Evolutionary conservation across 108 stramenopile genomes (phyloP), one percentile per base, ranked within the genome.

Genomic region (Nitzschia inconspicua): DNA sequence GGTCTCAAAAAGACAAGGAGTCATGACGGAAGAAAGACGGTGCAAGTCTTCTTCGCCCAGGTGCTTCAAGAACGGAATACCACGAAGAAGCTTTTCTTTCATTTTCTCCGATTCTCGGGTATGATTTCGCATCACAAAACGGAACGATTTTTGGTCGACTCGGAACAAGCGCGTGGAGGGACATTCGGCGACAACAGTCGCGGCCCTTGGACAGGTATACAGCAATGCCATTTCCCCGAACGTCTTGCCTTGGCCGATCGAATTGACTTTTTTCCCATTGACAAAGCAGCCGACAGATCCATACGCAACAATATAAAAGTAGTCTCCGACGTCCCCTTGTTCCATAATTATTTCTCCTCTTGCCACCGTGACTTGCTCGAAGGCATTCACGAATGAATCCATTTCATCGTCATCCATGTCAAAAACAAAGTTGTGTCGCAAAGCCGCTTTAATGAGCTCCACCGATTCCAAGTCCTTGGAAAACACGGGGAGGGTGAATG

Each of bases 161-260:
- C 65, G 50, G 54, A 62, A 83, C 24, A 81, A 47, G 22, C 4
- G 27, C 26, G 44, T 28, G n/a, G 36, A 7, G 3, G 26, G 35
- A 14, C 22, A 47, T n/a, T 36, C 40, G 16, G 54, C 85, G 47
- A 85, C 66, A 50, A 86, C 83, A 23, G 86, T 80, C 27, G 95
- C 95, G n/a, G 92, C 91, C 34, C 95, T 64, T 1, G 95, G 91
- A 30, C 78, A 76, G 57, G 85, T 88, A 75, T 95, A 95, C 68
- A 95, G 70, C 31, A 95, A 69, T 10, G 95, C 90, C 24, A 95
- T 68, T 69, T 95, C 95, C 53, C 95, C 95, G 62, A 95, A 94
- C 28, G 82, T 70, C 27, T 72, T 63, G 3, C 85, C 86, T 16
- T 60, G 49, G 0, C 31, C 27, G 8, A 72, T 67, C 3, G 40